Conservation (phyloP, 2,329 filamentous ascomycete species). For the Hortaea werneckii region DNA sequence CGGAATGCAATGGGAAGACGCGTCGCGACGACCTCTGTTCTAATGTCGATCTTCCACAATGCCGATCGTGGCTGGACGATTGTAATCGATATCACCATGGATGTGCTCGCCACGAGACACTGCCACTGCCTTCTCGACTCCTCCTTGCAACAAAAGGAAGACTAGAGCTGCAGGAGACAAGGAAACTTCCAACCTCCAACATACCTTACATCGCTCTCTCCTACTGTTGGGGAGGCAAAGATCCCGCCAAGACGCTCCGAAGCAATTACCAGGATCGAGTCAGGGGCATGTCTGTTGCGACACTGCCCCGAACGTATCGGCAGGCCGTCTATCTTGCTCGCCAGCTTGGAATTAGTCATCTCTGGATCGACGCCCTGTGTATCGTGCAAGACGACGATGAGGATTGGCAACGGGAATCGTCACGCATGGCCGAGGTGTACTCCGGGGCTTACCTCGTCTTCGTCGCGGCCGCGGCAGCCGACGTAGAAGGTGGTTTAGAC, state of each 20-base stretch:
- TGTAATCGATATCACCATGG: too few relatives aligned
- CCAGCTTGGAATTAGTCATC: not conserved
- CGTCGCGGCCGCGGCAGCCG: not conserved
- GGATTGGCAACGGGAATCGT: constrained; percentile 5
- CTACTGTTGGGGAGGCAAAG: not conserved
- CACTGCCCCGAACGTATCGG: not conserved
- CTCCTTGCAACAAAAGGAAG: too few relatives aligned
- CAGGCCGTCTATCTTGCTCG: not conserved
- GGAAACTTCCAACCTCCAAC: too few relatives aligned
- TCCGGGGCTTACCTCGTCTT: not conserved
- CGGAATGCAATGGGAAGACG: too few relatives aligned
- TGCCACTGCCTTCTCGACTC: too few relatives aligned
- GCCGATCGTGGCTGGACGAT: too few relatives aligned
- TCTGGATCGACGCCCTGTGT: constrained; percentile 10
- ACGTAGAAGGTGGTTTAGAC: not conserved
- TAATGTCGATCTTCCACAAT: too few relatives aligned
- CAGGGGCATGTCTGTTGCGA: not conserved
- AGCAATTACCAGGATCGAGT: not conserved
- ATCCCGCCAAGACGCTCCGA: not conserved
- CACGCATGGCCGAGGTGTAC: constrained; percentile 1
- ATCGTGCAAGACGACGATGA: constrained; percentile 8
- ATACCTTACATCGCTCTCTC: not conserved
- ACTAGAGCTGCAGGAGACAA: too few relatives aligned
- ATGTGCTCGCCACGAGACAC: too few relatives aligned
- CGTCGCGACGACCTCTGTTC: too few relatives aligned